phyloP scores from a whole-genome alignment of 1,284 basidiomycete species.

The Anthracocystis panici-leucophaei region DNA sequence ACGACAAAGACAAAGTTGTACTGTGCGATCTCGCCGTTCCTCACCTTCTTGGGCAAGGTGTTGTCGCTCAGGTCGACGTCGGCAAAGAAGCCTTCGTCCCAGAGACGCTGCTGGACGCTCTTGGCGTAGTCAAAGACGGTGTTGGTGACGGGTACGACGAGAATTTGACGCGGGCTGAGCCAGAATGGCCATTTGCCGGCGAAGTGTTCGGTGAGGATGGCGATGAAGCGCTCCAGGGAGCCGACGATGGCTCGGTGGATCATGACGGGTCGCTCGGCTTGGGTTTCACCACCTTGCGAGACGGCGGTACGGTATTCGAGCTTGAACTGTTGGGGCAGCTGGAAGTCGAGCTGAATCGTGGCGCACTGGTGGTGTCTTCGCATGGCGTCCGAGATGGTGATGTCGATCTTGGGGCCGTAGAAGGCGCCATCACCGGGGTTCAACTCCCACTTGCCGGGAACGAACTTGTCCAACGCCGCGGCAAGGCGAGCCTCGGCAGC shows the following conservation, averaged over 20 bases:
- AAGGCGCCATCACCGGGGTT: constrained; percentile 95
- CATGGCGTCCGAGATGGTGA: constrained; percentile 92
- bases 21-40: constrained; percentile 66
- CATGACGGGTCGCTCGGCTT: constrained; percentile 88
- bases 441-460: constrained; percentile 90
- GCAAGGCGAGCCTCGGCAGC: constrained; percentile 90
- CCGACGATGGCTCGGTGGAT: constrained; percentile 98
- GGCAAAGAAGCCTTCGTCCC: constrained; percentile 81
- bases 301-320: constrained; percentile 82
- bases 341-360: constrained; percentile 99
- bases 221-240: constrained; percentile 93
- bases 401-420: constrained; percentile 83
- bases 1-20: constrained; percentile 99
- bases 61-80: constrained; percentile 93
- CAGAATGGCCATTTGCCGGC: constrained; percentile 99
- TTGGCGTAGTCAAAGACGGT: constrained; percentile 89
- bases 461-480: constrained; percentile 84
- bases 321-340: constrained; percentile 97
- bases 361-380: constrained; percentile 94
- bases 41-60: constrained; percentile 95
- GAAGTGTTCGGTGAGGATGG: constrained; percentile 96
- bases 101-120: constrained; percentile 80
- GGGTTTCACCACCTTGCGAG: constrained; percentile 67
- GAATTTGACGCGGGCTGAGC: constrained; percentile 92
- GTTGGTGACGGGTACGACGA: constrained; percentile 92